phyloP scores from a whole-genome alignment of 2,329 filamentous ascomycete species.

The Penicillium vulpinum region DNA sequence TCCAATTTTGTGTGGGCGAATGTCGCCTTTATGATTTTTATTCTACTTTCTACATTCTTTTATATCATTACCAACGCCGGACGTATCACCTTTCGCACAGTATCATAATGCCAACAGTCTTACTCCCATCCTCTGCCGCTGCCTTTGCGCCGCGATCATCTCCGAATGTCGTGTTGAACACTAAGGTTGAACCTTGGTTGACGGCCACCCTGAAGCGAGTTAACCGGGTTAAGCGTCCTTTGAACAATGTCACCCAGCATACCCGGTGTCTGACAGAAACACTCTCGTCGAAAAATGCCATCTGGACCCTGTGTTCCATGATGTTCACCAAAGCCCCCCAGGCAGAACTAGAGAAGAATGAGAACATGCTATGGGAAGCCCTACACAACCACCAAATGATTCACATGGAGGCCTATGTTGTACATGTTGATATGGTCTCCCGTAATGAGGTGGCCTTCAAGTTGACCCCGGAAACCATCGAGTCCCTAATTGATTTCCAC shows the following conservation, averaged over 20 bases:
- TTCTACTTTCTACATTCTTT: slow-evolving; percentile 29
- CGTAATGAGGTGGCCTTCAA: slow-evolving; percentile 98
- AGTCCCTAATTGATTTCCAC: slow-evolving; percentile 90
- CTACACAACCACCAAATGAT: slow-evolving; percentile 91
- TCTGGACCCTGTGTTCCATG: slow-evolving; percentile 91
- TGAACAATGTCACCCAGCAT: slow-evolving; percentile 96
- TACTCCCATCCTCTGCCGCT: slow-evolving; percentile 91
- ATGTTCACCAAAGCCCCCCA: slow-evolving; percentile 91
- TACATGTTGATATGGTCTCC: slow-evolving; percentile 98
- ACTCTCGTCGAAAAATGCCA: slow-evolving; percentile 81
- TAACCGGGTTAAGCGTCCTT: slow-evolving; percentile 91
- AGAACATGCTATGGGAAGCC: slow-evolving; percentile 79
- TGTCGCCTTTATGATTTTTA: slow-evolving; percentile 39
- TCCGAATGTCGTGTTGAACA: slow-evolving; percentile 89
- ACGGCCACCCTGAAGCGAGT: slow-evolving; percentile 95
- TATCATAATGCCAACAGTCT: slow-evolving; percentile 79
- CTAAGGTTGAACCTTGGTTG: slow-evolving; percentile 93
- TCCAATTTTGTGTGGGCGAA: slow-evolving; percentile 38
- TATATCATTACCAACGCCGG: slow-evolving; percentile 43
- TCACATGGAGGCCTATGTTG: slow-evolving; percentile 94
- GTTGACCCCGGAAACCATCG: slow-evolving; percentile 91
- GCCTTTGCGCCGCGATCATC: slow-evolving; percentile 93
- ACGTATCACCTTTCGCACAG: slow-evolving; percentile 55
- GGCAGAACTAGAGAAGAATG: slow-evolving; percentile 76
- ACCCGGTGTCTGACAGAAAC: slow-evolving; percentile 94